Conservation (phyloP, 2,329 filamentous ascomycete species). For the Aspergillus eucalypticola region DNA sequence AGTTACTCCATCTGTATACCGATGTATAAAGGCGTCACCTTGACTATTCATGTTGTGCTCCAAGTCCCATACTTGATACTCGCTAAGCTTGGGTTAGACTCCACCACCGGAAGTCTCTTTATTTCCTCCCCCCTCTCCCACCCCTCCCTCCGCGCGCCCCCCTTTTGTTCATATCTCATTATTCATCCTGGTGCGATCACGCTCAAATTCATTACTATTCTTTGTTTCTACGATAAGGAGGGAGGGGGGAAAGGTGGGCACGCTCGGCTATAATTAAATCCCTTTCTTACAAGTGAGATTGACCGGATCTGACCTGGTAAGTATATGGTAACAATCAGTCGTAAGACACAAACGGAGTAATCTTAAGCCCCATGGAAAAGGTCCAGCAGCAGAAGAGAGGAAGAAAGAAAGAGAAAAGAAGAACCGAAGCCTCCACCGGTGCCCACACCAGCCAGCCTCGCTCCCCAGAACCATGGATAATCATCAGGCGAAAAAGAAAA, state of each 20-base stretch:
- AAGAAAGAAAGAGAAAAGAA: not conserved
- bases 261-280: not conserved
- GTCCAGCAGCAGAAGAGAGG: not conserved
- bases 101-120: constrained; percentile 3
- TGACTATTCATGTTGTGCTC: not conserved
- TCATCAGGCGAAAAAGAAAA: constrained; percentile 25
- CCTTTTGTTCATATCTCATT: constrained; percentile 3
- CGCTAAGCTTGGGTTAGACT: constrained; percentile 6
- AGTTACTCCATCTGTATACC: not conserved
- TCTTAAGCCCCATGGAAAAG: not conserved
- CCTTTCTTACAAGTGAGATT: not conserved
- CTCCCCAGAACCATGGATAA: constrained; percentile 22
- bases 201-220: not conserved
- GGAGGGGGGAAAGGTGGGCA: not conserved
- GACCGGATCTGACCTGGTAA: not conserved
- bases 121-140: not conserved
- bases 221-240: not conserved
- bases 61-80: not conserved
- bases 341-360: not conserved
- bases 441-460: constrained; percentile 3
- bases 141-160: not conserved
- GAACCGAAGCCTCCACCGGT: not conserved
- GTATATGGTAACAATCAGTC: not conserved
- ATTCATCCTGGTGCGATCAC: not conserved
- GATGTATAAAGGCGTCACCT: not conserved